Evolutionary conservation across 352 stramenopile species (phyloP).

Genomic region (Phytopythium aichiense): DNA sequence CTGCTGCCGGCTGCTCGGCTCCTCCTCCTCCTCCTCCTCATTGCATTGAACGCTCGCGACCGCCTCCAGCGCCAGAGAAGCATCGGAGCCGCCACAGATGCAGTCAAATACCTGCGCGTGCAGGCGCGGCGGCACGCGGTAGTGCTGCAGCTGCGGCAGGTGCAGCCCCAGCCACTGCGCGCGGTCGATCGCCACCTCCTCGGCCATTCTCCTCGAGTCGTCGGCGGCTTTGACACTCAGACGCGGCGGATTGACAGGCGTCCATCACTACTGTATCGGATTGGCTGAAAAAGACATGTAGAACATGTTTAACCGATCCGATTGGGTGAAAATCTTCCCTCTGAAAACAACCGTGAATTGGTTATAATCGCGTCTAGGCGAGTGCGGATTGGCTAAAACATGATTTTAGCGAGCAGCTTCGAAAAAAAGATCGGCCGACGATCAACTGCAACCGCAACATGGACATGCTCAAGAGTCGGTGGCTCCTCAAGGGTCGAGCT

Average conservation of each 20-base stretch:
- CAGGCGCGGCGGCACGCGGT: constrained; percentile 26
- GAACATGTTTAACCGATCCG: neutral
- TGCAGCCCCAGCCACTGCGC: constrained; percentile 33
- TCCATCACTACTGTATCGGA: neutral
- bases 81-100: constrained; percentile 14
- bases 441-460: neutral
- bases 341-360: constrained; percentile 7
- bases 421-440: constrained; percentile 8
- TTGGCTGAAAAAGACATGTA: neutral
- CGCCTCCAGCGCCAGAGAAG: constrained; percentile 18
- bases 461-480: neutral
- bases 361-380: constrained; percentile 11
- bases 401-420: neutral
- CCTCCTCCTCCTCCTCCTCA: neutral
- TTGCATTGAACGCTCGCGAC: constrained; percentile 11
- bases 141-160: constrained; percentile 37
- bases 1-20: neutral
- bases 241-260: neutral
- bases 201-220: neutral
- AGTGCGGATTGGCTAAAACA: constrained; percentile 14
- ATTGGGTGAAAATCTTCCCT: neutral
- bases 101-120: constrained; percentile 30
- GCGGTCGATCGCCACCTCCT: neutral
- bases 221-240: neutral
- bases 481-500: neutral